A percentile compares a stretch with the other conserved stretches of the same genome.
Conservation (phyloP, 192 early-diverging fungal genomes). For the Coemansia sp. region DNA sequence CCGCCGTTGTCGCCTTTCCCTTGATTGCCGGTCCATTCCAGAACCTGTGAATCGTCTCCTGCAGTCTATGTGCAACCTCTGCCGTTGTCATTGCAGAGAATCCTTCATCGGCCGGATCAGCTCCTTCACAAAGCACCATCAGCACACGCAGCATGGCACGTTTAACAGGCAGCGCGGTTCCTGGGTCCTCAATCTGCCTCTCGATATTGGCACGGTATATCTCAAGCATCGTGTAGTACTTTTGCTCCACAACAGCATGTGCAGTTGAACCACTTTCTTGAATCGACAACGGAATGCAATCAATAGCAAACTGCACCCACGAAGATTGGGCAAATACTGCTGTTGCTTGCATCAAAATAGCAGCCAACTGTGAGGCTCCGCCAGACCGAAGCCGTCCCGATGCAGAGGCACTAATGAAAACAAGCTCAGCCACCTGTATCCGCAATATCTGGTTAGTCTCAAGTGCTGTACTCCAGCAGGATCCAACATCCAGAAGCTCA, state of each 20-base stretch:
- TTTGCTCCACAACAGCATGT: background rate
- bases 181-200: constrained; percentile 22
- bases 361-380: constrained; percentile 18
- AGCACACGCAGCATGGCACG: constrained; percentile 38
- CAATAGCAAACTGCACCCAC: constrained; percentile 24
- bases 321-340: constrained; percentile 31
- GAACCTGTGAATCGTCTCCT: constrained; percentile 24
- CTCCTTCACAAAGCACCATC: constrained; percentile 42
- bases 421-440: constrained; percentile 40
- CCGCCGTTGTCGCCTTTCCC: constrained; percentile 6
- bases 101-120: constrained; percentile 28
- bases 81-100: constrained; percentile 54
- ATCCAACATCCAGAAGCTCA: constrained; percentile 19
- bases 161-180: constrained; percentile 27
- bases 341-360: constrained; percentile 17
- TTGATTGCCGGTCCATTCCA: constrained; percentile 23
- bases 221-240: constrained; percentile 31
- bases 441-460: constrained; percentile 10
- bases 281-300: constrained; percentile 15
- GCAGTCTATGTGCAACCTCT: constrained; percentile 45
- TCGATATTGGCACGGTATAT: constrained; percentile 47
- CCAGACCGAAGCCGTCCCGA: constrained; percentile 24
- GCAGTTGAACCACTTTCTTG: background rate
- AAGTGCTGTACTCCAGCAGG: constrained; percentile 31
- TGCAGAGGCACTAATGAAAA: constrained; percentile 33